phyloP scores from a whole-genome alignment of 108 stramenopile genomes.

The Nannochloropsis granulata region DNA sequence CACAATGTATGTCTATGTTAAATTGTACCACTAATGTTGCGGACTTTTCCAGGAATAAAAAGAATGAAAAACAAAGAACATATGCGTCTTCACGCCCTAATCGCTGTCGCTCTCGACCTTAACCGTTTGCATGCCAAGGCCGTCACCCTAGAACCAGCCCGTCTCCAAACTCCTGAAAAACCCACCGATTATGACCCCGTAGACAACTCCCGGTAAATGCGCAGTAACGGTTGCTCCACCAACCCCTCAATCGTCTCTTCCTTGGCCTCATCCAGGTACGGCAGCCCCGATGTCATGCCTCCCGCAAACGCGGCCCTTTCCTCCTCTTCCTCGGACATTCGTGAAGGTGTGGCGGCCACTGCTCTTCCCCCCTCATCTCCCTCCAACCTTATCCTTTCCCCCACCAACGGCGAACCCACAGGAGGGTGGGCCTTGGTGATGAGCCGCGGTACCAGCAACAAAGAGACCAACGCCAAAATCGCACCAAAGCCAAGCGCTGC shows the following conservation, averaged over 20 bases:
- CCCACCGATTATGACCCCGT: no score
- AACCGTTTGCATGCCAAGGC: no score
- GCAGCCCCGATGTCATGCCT: neutral
- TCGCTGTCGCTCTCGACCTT: no score
- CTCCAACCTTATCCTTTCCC: no score
- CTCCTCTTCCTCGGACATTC: neutral
- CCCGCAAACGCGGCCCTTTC: neutral
- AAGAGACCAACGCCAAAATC: neutral
- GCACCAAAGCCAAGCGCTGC: neutral
- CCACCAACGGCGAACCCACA: neutral
- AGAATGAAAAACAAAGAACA: no score
- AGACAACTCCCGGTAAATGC: neutral
- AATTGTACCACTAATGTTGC: no score
- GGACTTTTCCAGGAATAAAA: no score
- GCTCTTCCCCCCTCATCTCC: neutral
- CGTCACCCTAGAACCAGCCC: no score
- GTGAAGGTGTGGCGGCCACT: no score
- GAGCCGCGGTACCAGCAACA: neutral
- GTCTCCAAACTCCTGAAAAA: no score
- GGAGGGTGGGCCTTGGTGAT: neutral
- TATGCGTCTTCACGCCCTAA: no score
- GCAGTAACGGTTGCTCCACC: neutral
- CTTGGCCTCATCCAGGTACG: neutral
- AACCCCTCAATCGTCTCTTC: neutral
- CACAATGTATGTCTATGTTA: no score